A percentile compares a stretch with the other conserved stretches of the same genome.
These are phyloP conservation scores for Penicillium taxi DNA, from an alignment of 495 filamentous ascomycete species.

Conservation along the genomic window DNA sequence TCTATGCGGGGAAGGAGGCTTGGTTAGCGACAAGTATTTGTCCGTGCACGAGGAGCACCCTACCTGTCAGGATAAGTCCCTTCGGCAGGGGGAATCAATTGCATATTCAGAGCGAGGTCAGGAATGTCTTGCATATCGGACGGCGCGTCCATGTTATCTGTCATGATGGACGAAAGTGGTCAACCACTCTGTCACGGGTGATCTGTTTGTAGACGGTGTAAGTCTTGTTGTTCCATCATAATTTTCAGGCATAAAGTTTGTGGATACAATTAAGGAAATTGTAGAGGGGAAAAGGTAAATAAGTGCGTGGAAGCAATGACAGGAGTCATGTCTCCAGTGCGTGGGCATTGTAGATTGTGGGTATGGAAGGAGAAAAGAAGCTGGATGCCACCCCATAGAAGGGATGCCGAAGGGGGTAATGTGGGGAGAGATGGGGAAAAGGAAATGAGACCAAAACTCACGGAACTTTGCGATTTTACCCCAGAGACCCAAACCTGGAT, in stretches of 20 bases:
- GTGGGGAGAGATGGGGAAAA: neutral
- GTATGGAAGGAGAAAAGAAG: neutral
- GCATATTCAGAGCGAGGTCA: slow-evolving; percentile 37
- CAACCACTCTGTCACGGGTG: slow-evolving; percentile 8
- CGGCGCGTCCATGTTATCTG: slow-evolving; percentile 41
- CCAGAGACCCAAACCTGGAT: slow-evolving; percentile 13
- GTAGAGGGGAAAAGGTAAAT: slow-evolving; percentile 15
- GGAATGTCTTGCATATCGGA: slow-evolving; percentile 45
- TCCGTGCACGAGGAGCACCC: slow-evolving; percentile 7
- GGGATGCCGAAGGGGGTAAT: slow-evolving; percentile 1
- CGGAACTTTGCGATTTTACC: slow-evolving; percentile 1
- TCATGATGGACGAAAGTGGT: slow-evolving; percentile 24
- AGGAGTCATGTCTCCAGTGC: slow-evolving; percentile 24
- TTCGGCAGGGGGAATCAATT: slow-evolving; percentile 37
- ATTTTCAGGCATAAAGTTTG: neutral
- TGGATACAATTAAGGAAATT: slow-evolving; percentile 6
- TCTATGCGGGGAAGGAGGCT: slow-evolving; percentile 12
- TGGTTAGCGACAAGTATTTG: neutral
- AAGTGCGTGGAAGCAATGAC: slow-evolving; percentile 41
- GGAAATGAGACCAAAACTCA: neutral
- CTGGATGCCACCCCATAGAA: slow-evolving; percentile 5
- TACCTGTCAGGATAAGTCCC: slow-evolving; percentile 42
- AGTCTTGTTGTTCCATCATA: neutral
- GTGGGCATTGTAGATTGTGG: slow-evolving; percentile 35
- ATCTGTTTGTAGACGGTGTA: slow-evolving; percentile 1